These are phyloP conservation scores for Gastrodia elata DNA, from an alignment of 106 monocot species.

Conservation along the genomic window DNA sequence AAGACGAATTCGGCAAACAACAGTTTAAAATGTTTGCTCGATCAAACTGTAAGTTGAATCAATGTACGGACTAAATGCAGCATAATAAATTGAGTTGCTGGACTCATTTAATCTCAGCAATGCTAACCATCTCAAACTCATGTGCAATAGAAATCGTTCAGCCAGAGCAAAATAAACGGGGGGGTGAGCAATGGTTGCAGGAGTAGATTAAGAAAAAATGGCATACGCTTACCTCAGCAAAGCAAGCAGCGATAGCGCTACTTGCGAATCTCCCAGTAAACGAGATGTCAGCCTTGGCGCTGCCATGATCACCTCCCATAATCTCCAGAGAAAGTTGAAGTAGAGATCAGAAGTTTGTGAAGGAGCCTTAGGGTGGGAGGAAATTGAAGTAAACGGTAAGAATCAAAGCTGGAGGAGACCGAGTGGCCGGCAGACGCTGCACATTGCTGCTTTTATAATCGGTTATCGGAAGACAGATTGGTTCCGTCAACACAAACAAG, in stretches of 20 bases:
- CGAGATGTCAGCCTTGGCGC: constrained; percentile 14
- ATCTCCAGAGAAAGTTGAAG: not conserved
- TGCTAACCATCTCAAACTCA: not conserved
- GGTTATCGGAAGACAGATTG: too few relatives aligned
- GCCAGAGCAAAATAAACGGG: not conserved
- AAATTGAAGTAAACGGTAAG: too few relatives aligned
- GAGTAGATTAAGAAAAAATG: not conserved
- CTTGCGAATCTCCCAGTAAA: constrained; percentile 23
- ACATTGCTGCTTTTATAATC: too few relatives aligned
- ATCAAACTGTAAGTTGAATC: not conserved
- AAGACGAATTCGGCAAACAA: not conserved
- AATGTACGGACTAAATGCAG: not conserved
- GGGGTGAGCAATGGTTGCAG: not conserved
- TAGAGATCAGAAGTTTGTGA: not conserved
- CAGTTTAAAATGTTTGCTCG: not conserved
- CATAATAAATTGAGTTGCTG: not conserved
- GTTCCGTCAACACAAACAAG: too few relatives aligned
- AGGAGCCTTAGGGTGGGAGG: too few relatives aligned
- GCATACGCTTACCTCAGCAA: constrained; percentile 15
- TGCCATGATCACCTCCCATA: constrained; percentile 13
- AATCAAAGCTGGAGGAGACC: too few relatives aligned
- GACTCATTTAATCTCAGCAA: not conserved
- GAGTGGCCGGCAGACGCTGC: too few relatives aligned
- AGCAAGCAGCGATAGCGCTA: constrained; percentile 25
- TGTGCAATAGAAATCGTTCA: not conserved